Percentiles rank a stretch among this genome's conserved stretches.
phyloP scores from a whole-genome alignment of 331 rosid genomes.

The Quercus lobata region DNA sequence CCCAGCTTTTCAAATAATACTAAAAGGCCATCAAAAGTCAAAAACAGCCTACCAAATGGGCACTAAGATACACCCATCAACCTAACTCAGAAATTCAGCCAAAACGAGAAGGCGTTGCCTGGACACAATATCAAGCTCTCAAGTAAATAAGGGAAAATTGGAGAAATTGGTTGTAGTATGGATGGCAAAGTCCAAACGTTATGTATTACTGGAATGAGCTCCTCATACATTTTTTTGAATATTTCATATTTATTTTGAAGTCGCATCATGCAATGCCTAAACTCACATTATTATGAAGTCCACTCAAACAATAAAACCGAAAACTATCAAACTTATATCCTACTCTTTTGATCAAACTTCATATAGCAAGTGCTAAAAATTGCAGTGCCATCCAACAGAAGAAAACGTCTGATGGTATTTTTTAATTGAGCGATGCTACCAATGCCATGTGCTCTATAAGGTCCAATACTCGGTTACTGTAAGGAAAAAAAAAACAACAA shows the following conservation, averaged over 20 bases:
- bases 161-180: background rate
- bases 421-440: conserved; percentile 61
- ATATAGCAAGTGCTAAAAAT: conserved; percentile 16
- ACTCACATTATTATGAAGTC: conserved; percentile 24
- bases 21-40: no score
- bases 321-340: conserved; percentile 23
- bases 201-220: conserved; percentile 10
- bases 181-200: conserved; percentile 12
- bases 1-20: no score
- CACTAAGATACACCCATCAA: no score
- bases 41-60: no score
- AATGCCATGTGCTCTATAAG: conserved; percentile 94
- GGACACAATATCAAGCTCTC: background rate
- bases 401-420: background rate
- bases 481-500: background rate
- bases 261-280: conserved; percentile 18
- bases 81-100: background rate
- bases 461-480: conserved; percentile 94
- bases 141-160: background rate
- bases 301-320: conserved; percentile 30
- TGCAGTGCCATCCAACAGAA: conserved; percentile 12
- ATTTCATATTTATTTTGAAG: conserved; percentile 10
- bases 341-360: conserved; percentile 28
- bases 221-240: background rate
- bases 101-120: no score